Percentiles rank a stretch among this genome's conserved stretches.
phyloP scores from a whole-genome alignment of 75 land plant species.

The Pinus albicaulis region DNA sequence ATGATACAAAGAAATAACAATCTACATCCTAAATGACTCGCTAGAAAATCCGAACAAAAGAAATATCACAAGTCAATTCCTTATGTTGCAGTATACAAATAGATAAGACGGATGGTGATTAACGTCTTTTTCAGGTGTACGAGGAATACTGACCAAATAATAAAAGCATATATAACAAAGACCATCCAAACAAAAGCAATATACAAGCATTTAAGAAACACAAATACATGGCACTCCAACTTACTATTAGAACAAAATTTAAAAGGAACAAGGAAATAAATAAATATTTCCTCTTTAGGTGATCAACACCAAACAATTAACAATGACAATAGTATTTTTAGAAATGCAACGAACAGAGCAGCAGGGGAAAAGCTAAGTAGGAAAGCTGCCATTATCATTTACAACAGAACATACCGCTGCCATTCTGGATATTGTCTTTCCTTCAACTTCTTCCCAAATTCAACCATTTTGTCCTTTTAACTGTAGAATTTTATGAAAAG shows the following conservation, averaged over 20 bases:
- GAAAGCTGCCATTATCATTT: not conserved
- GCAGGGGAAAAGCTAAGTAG: not conserved
- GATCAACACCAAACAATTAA: not conserved
- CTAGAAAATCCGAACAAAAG: no score
- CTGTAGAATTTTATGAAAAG: not conserved
- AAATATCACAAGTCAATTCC: no score
- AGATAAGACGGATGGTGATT: not conserved
- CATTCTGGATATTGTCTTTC: conserved; percentile 40
- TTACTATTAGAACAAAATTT: not conserved
- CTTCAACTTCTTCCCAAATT: conserved; percentile 51
- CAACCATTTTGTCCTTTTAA: conserved; percentile 32
- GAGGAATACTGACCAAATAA: not conserved
- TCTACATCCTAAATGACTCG: no score
- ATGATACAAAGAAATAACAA: no score
- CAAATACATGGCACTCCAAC: not conserved
- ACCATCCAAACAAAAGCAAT: not conserved
- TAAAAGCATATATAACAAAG: not conserved
- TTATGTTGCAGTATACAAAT: no score
- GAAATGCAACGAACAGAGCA: not conserved
- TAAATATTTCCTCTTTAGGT: not conserved
- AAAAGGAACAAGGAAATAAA: not conserved
- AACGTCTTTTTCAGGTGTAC: not conserved
- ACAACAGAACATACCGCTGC: conserved; percentile 32
- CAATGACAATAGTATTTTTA: not conserved
- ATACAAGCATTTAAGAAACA: not conserved